Evolutionary conservation across 176 grass and related monocot genomes (phyloP), one percentile per base, ranked within the genome.

Genomic region (Musa acuminata): DNA sequence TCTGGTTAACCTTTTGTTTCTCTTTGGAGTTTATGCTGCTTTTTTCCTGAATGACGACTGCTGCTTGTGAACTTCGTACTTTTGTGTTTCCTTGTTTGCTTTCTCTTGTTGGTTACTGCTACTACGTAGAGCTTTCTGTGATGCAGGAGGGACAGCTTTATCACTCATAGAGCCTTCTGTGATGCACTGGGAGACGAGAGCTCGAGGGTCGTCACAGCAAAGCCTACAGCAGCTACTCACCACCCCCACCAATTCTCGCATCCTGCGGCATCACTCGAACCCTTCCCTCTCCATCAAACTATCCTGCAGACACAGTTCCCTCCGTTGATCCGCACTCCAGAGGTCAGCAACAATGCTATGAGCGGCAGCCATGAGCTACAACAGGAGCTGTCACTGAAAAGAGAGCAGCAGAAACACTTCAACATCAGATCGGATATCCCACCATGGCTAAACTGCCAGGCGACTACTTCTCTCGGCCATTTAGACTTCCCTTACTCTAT

Each of bases 161-260:
- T 48, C 65, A 67, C 65, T 13, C 65, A 67, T 23, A 67, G 65
- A 67, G 65, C 65, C 26, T 67, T 67, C 16, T 67, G 65, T 17
- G 65, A 67, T 17, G 65, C 65, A 67, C 65, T 67, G 43, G 65
- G 12, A 27, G 65, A 48, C 29, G 65, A 17, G 12, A 8, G 24
- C 16, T 35, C 25, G 7, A 48, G 27, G 13, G 24, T 6, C 65
- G 43, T 67, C 16, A 16, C 25, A 43, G 13, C 25, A 19, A 67
- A 67, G 25, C 2, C 65, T 7, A 48, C 43, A 43, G 13, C 65
- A 0, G 24, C 13, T 48, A 9, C 2, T 14, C 64, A 35, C 25
- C 64, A 27, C 24, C 64, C 12, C 0, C 14, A 14, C 13, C 13
- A 13, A 67, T 35, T 67, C 64, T 67, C 64, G 16, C 64, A 67